A percentile compares a stretch with the other conserved stretches of the same genome.
These are phyloP conservation scores for Singerocomus rubriflavus DNA, from an alignment of 1,284 basidiomycete genomes.

Conservation along the genomic window DNA sequence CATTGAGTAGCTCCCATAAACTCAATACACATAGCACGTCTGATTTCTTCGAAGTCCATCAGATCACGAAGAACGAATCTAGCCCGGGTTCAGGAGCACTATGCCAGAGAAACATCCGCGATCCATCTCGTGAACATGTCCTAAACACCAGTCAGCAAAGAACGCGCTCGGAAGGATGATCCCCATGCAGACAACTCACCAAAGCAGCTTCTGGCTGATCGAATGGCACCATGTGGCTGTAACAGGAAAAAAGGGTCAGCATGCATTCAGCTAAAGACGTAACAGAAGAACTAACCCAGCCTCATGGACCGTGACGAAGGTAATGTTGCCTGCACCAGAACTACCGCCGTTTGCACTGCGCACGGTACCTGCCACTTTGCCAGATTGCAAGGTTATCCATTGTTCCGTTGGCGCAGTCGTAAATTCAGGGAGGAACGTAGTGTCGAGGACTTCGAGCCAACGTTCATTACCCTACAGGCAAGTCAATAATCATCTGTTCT, in stretches of 20 bases:
- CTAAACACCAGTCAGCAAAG: slow-evolving; percentile 12
- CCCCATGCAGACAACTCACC: slow-evolving; percentile 38
- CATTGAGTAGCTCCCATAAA: not conserved
- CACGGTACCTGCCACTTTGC: slow-evolving; percentile 52
- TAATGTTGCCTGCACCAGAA: slow-evolving; percentile 67
- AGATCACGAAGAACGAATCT: not conserved
- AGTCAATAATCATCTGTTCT: slow-evolving; percentile 21
- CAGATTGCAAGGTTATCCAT: slow-evolving; percentile 51
- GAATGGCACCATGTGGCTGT: slow-evolving; percentile 80
- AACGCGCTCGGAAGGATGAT: not conserved
- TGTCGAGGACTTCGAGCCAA: slow-evolving; percentile 64
- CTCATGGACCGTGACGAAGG: slow-evolving; percentile 69
- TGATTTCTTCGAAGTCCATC: not conserved
- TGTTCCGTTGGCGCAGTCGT: slow-evolving; percentile 46
- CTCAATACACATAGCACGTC: not conserved
- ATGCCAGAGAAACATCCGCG: slow-evolving; percentile 37
- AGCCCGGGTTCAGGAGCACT: not conserved
- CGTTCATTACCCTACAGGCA: slow-evolving; percentile 60
- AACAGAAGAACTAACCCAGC: slow-evolving; percentile 55
- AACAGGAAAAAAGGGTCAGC: slow-evolving; percentile 11
- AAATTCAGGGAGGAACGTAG: slow-evolving; percentile 64
- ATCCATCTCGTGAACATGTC: slow-evolving; percentile 40
- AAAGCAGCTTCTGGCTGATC: slow-evolving; percentile 79
- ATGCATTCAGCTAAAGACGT: not conserved
- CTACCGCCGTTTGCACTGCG: slow-evolving; percentile 61